These are phyloP conservation scores for Prunus kanzakura DNA, from an alignment of 306 rosid species.

Conservation along the genomic window DNA sequence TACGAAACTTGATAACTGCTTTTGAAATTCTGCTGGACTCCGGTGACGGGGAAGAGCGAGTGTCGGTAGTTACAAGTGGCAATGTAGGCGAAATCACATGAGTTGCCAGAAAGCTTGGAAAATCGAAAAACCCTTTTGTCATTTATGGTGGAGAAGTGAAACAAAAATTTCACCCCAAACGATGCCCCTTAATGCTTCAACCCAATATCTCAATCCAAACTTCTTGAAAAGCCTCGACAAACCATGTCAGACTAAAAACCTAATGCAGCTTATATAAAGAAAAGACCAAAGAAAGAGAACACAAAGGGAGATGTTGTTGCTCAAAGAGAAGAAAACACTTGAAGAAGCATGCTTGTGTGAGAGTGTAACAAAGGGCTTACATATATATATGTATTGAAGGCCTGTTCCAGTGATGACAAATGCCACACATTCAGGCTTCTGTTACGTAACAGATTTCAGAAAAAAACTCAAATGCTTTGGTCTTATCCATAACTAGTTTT, in stretches of 20 bases:
- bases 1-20: conserved; percentile 58
- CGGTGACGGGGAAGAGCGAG: conserved; percentile 40
- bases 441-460: background rate
- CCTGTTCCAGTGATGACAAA: background rate
- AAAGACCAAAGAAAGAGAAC: background rate
- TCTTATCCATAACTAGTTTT: background rate
- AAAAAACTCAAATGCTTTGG: background rate
- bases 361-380: background rate
- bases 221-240: background rate
- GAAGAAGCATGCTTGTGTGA: background rate
- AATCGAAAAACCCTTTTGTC: conserved; percentile 48
- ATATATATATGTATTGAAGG: background rate
- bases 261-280: background rate
- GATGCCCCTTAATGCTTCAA: background rate
- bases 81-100: conserved; percentile 19
- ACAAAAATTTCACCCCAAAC: conserved; percentile 12
- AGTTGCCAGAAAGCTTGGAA: conserved; percentile 9
- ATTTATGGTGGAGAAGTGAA: conserved; percentile 36
- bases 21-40: conserved; percentile 46
- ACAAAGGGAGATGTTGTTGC: background rate
- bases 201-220: background rate
- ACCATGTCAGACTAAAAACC: background rate
- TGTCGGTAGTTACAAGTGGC: conserved; percentile 11
- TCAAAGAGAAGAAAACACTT: background rate
- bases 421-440: background rate